phyloP scores from a whole-genome alignment of 192 early-diverging fungal genomes.

The Podila minutissima region DNA sequence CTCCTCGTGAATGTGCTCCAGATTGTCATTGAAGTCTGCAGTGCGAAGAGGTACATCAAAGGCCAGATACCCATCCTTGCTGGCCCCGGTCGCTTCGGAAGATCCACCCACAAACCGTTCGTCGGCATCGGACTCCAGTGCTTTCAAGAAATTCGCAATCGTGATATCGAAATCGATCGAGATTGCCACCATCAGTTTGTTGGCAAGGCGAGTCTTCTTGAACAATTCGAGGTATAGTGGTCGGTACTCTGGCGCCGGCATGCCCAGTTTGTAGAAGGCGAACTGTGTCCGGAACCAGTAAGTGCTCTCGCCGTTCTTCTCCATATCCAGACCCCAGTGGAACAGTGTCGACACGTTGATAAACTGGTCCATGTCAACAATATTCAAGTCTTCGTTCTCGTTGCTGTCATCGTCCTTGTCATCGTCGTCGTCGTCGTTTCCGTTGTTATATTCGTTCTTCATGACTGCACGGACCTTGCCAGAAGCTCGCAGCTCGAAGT shows the following conservation, averaged over 20 bases:
- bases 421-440: too few relatives aligned
- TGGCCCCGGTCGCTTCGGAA: too few relatives aligned
- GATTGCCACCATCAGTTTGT: conserved; percentile 3
- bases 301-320: neutral
- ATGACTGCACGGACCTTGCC: too few relatives aligned
- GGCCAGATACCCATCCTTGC: too few relatives aligned
- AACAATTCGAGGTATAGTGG: neutral
- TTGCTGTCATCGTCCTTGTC: too few relatives aligned
- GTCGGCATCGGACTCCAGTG: neutral
- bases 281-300: conserved; percentile 2
- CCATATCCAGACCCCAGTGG: neutral
- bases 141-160: neutral
- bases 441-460: too few relatives aligned
- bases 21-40: too few relatives aligned
- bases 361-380: neutral
- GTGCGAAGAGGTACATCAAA: too few relatives aligned
- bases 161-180: neutral
- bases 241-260: neutral
- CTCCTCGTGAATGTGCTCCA: too few relatives aligned
- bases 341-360: neutral
- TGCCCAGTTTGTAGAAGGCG: neutral
- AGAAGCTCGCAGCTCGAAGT: too few relatives aligned
- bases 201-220: neutral
- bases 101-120: too few relatives aligned
- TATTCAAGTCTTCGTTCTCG: neutral